Evolutionary conservation across 345 rosid genomes (phyloP).

Genomic region (Barbarea vulgaris): DNA sequence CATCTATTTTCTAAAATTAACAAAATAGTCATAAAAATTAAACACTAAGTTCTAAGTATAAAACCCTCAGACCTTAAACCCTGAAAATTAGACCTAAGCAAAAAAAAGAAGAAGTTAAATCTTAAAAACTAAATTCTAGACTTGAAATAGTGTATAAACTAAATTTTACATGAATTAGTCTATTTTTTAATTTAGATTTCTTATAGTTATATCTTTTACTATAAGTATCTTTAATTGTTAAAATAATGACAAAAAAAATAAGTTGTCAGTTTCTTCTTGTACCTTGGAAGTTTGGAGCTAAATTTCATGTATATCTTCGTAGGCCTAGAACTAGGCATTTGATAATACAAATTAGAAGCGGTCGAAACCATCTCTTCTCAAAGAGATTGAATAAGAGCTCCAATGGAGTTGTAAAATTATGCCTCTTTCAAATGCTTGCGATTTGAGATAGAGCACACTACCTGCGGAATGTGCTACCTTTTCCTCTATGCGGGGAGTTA

Average conservation of each 20-base stretch:
- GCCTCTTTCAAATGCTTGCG: background rate
- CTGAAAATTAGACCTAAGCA: background rate
- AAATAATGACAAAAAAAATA: background rate
- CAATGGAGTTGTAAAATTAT: background rate
- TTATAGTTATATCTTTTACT: background rate
- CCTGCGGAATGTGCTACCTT: background rate
- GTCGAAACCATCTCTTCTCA: background rate
- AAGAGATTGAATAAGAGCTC: background rate
- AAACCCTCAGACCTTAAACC: background rate
- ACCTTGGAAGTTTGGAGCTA: background rate
- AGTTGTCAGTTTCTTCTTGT: background rate
- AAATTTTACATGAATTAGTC: background rate
- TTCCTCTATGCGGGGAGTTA: background rate
- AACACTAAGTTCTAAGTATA: background rate
- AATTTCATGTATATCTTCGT: background rate
- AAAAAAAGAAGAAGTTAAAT: background rate
- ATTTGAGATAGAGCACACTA: background rate
- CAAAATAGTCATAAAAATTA: background rate
- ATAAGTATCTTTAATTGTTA: background rate
- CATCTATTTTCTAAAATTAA: background rate
- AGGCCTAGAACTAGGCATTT: background rate
- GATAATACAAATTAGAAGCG: background rate
- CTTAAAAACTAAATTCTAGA: background rate
- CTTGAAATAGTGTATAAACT: background rate
- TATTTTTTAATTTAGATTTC: background rate